These are phyloP conservation scores for Alectoria sarmentosa DNA, from an alignment of 495 filamentous ascomycete genomes.

Conservation along the genomic window DNA sequence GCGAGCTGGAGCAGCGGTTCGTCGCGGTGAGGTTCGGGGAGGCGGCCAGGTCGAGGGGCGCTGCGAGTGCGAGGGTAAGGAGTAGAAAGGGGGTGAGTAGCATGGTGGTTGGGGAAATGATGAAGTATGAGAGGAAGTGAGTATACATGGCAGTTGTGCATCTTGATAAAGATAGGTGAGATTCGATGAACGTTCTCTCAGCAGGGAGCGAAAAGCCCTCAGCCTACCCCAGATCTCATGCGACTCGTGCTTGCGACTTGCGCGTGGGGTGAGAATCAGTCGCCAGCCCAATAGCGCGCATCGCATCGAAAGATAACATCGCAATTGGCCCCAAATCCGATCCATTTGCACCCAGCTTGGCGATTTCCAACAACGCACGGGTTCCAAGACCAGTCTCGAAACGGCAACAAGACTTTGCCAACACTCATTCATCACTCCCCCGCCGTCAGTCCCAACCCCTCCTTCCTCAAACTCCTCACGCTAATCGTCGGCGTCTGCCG, in stretches of 20 bases:
- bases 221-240: background rate
- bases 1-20: background rate
- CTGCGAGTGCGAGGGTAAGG: background rate
- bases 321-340: background rate
- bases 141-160: background rate
- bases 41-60: background rate
- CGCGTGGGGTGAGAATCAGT: background rate
- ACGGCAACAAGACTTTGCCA: background rate
- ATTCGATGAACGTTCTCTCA: background rate
- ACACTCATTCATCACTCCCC: background rate
- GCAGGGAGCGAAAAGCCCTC: background rate
- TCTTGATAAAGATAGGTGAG: background rate
- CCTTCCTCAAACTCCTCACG: background rate
- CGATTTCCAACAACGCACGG: background rate
- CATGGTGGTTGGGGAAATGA: background rate
- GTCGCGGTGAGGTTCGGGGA: background rate
- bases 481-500: constrained; percentile 26
- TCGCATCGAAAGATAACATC: background rate
- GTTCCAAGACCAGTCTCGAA: background rate
- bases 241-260: background rate
- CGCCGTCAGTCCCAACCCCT: background rate
- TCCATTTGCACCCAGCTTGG: background rate
- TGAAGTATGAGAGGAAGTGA: background rate
- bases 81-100: background rate
- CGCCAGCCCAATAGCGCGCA: background rate